Evolutionary conservation across 2,329 filamentous ascomycete species (phyloP).

Genomic region (Colletotrichum sp.): DNA sequence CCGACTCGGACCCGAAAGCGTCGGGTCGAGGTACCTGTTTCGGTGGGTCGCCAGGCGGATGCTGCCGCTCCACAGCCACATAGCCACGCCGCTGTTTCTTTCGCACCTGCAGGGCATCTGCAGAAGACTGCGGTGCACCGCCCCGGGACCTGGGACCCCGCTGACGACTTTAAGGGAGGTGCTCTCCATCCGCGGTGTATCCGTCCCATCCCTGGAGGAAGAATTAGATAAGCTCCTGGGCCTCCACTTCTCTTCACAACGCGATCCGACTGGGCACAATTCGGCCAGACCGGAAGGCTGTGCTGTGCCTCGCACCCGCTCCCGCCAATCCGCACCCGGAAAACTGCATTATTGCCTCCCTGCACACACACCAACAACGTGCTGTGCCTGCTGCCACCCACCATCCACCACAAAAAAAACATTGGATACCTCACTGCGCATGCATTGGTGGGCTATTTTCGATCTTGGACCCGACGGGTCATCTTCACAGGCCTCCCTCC

Average conservation of each 20-base stretch:
- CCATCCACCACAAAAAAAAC: background rate
- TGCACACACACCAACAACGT: background rate
- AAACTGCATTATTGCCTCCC: background rate
- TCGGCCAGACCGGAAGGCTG: background rate
- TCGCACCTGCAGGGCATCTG: background rate
- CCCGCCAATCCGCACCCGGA: background rate
- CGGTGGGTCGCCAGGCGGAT: background rate
- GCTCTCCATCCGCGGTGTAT: background rate
- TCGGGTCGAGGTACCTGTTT: background rate
- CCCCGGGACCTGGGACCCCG: background rate
- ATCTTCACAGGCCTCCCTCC: background rate
- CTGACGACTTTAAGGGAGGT: background rate
- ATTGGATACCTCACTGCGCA: background rate
- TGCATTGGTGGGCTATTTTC: slow-evolving; percentile 2
- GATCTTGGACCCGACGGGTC: background rate
- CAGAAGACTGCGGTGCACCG: background rate
- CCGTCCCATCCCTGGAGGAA: background rate
- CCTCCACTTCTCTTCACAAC: background rate
- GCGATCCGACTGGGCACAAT: background rate
- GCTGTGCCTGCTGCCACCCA: background rate
- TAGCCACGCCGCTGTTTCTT: background rate
- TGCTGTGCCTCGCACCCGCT: background rate
- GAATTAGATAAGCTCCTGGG: background rate
- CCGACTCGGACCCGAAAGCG: background rate
- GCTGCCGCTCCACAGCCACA: slow-evolving; percentile 12